These are phyloP conservation scores for Schizopora paradoxa DNA, from an alignment of 1,284 basidiomycete species.

Conservation along the genomic window DNA sequence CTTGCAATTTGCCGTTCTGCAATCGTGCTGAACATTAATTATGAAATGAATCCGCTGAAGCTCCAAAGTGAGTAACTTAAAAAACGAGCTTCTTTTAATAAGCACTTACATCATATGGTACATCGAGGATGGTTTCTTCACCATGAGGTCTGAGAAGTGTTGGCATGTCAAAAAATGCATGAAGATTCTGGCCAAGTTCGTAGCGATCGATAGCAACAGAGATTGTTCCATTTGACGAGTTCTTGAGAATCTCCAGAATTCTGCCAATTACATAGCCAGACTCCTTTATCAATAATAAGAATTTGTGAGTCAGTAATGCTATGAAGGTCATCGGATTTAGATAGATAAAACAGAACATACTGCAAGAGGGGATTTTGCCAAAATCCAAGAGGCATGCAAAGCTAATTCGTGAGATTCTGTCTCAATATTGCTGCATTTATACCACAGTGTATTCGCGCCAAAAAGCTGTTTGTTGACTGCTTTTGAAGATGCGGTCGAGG, in stretches of 20 bases:
- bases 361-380: not conserved
- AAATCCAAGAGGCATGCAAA: not conserved
- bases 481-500: too few relatives aligned
- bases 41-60: constrained; percentile 25
- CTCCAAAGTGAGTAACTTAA: constrained; percentile 5
- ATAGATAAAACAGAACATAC: not conserved
- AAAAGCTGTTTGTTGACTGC: too few relatives aligned
- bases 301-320: not conserved
- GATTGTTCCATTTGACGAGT: not conserved
- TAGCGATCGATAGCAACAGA: not conserved
- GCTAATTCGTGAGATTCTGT: too few relatives aligned
- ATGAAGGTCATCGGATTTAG: not conserved
- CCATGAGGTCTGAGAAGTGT: not conserved
- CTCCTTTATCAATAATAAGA: not conserved
- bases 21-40: constrained; percentile 28
- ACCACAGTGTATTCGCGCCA: too few relatives aligned
- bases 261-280: not conserved
- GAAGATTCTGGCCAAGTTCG: not conserved
- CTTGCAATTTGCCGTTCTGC: constrained; percentile 13
- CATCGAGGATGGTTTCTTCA: not conserved
- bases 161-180: not conserved
- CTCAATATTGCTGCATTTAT: too few relatives aligned
- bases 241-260: not conserved
- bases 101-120: not conserved
- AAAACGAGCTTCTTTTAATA: not conserved